Percentiles rank a stretch among this genome's conserved stretches.
Evolutionary conservation across 2,329 filamentous ascomycete genomes (phyloP).

Genomic region (Ophiostoma perfectum): DNA sequence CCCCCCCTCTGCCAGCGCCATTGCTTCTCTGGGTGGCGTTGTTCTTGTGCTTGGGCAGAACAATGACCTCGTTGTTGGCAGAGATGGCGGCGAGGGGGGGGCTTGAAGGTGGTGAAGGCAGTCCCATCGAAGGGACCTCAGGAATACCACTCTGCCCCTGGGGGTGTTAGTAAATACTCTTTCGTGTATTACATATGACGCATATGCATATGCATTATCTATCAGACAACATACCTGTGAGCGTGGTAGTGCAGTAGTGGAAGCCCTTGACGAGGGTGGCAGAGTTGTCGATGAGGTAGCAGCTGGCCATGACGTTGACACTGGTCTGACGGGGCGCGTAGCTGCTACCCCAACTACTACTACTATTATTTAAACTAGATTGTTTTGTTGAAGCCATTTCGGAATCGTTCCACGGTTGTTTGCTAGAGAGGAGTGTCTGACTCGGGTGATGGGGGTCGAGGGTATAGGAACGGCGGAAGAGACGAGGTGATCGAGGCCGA

Average conservation of each 20-base stretch:
- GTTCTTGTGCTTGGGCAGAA: slow-evolving; percentile 51
- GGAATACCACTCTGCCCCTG: slow-evolving; percentile 88
- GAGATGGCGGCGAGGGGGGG: slow-evolving; percentile 78
- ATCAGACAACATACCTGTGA: slow-evolving; percentile 29
- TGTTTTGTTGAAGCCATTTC: slow-evolving; percentile 59
- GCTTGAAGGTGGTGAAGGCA: slow-evolving; percentile 79
- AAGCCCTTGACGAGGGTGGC: slow-evolving; percentile 70
- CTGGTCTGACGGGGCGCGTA: background rate
- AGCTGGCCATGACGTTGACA: slow-evolving; percentile 79
- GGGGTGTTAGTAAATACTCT: background rate
- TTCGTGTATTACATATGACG: background rate
- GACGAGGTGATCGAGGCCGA: slow-evolving; percentile 1
- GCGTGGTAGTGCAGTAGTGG: slow-evolving; percentile 93
- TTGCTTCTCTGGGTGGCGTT: slow-evolving; percentile 40
- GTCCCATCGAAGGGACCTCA: slow-evolving; percentile 81
- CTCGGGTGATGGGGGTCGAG: slow-evolving; percentile 9
- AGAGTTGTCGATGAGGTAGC: slow-evolving; percentile 71
- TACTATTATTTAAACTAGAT: slow-evolving; percentile 63
- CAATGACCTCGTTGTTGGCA: slow-evolving; percentile 60
- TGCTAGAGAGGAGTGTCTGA: slow-evolving; percentile 12
- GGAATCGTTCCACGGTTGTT: slow-evolving; percentile 33
- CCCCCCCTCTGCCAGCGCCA: slow-evolving; percentile 66
- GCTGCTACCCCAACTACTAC: slow-evolving; percentile 56
- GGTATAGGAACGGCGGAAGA: background rate
- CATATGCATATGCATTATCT: background rate